Conservation (phyloP, 495 filamentous ascomycete species). For the Antarctomyces pellizariae region DNA sequence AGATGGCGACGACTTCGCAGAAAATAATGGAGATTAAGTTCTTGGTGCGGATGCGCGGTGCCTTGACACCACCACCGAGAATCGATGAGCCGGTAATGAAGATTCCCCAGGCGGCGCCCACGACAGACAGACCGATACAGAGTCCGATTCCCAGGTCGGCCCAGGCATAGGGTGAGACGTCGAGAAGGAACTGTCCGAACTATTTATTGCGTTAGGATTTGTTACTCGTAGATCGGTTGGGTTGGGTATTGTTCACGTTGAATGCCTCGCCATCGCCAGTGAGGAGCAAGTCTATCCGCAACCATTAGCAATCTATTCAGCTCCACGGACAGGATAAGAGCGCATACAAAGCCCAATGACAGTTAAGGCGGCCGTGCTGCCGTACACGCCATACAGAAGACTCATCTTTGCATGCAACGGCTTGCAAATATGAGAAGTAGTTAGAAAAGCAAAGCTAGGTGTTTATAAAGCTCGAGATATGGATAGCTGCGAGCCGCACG, state of each 20-base stretch:
- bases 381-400: constrained; percentile 41
- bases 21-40: constrained; percentile 99
- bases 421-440: too few species aligned
- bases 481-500: too few species aligned
- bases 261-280: constrained; percentile 88
- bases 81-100: constrained; percentile 98
- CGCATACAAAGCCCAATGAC: constrained; percentile 74
- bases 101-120: constrained; percentile 98
- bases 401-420: too few species aligned
- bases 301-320: constrained; percentile 17
- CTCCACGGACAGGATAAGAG: constrained; percentile 4
- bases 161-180: constrained; percentile 85
- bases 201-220: constrained; percentile 14
- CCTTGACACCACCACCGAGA: constrained; percentile 84
- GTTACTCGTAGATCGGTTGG: not conserved
- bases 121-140: constrained; percentile 86
- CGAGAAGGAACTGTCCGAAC: constrained; percentile 88
- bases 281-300: constrained; percentile 74
- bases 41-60: constrained; percentile 93
- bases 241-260: constrained; percentile 40
- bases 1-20: constrained; percentile 99
- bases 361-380: constrained; percentile 43
- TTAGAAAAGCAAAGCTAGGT: too few species aligned
- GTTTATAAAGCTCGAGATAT: too few species aligned
- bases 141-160: constrained; percentile 75